Evolutionary conservation across 2,329 filamentous ascomycete species (phyloP).

Genomic region (Hymenoscyphus infarciens): DNA sequence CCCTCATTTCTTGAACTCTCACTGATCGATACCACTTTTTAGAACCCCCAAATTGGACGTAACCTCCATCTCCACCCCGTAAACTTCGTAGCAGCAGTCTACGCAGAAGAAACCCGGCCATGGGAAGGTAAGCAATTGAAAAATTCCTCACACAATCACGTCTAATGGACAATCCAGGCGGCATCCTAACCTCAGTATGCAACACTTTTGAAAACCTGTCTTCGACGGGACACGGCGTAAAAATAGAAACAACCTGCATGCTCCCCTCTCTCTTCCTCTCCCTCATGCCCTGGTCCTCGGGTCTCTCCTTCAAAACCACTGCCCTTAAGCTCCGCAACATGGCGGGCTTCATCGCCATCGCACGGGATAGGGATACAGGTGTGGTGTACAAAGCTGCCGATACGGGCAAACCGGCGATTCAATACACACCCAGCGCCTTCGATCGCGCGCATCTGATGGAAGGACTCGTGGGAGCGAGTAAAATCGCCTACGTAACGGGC

Average conservation of each 20-base stretch:
- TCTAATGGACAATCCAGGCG: too few relatives aligned
- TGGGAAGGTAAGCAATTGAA: constrained; percentile 63
- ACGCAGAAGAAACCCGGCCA: constrained; percentile 64
- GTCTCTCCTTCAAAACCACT: constrained; percentile 69
- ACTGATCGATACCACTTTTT: constrained; percentile 12
- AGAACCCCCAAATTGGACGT: constrained; percentile 74
- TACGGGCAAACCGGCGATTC: constrained; percentile 61
- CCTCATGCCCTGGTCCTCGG: constrained; percentile 62
- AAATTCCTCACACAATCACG: too few relatives aligned
- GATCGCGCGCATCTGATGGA: constrained; percentile 71
- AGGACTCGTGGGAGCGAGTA: constrained; percentile 67
- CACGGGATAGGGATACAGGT: constrained; percentile 73
- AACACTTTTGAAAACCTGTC: constrained; percentile 79
- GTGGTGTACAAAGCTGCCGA: constrained; percentile 67
- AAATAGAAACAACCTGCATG: constrained; percentile 76
- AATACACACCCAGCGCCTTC: constrained; percentile 67
- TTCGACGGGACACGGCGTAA: constrained; percentile 73
- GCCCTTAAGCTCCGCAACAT: constrained; percentile 66
- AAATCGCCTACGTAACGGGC: constrained; percentile 74
- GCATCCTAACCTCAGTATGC: constrained; percentile 76
- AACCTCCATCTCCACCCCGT: constrained; percentile 82
- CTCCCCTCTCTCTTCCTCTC: constrained; percentile 62
- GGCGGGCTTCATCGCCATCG: constrained; percentile 68
- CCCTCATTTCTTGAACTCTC: background rate
- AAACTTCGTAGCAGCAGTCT: constrained; percentile 56